Evolutionary conservation across 2,329 filamentous ascomycete species (phyloP), one percentile per base, ranked within the genome.

Genomic region (Ophiostoma himal-ulmi): DNA sequence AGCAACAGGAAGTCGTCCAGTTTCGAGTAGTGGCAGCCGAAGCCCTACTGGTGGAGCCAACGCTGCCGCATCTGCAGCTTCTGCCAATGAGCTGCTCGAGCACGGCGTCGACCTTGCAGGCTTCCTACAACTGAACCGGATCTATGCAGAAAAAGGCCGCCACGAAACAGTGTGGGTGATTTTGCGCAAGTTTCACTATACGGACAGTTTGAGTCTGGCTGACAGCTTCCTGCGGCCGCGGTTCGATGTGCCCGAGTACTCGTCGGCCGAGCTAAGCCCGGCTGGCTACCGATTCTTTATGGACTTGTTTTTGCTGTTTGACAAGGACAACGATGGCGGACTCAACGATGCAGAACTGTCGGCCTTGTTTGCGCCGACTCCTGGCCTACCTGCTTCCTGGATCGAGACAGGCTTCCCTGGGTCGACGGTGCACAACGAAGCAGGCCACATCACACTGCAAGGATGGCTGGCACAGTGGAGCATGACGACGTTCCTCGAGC

Each of bases 151-250:
- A 78, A 98, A 98, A 78, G 95, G 95, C 14, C 91, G 95, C 14
- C 95, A 99, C 78, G 95, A 99, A 80, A 99, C 95, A 0, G 95
- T 98, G 62, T 99, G 95, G 95, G 93, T 96, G 72, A 97, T 99
- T 72, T 81, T 99, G 73, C 88, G 95, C 71, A 94, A 95, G 75
- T 97, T 97, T 75, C 92, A 96, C 76, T 98, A 99, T 77, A 97
- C 94, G 0, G 95, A 98, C 81, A 97, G 93, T 78, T 82, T 99
- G 66, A 96, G 92, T 73, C 82, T 99, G 54, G 93, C 94, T 76
- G 94, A 98, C 77, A 91, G 85, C 75, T 98, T 97, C 77, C 84
- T 99, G 34, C 92, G 93, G 75, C 95, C 95, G 20, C 96, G 93
- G 75, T 94, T 98, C 73, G 95, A 99, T 8, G 93, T 99, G 0